A percentile compares a stretch with the other conserved stretches of the same genome.
phyloP scores from a whole-genome alignment of 106 monocot species.

The Gastrodia elata region DNA sequence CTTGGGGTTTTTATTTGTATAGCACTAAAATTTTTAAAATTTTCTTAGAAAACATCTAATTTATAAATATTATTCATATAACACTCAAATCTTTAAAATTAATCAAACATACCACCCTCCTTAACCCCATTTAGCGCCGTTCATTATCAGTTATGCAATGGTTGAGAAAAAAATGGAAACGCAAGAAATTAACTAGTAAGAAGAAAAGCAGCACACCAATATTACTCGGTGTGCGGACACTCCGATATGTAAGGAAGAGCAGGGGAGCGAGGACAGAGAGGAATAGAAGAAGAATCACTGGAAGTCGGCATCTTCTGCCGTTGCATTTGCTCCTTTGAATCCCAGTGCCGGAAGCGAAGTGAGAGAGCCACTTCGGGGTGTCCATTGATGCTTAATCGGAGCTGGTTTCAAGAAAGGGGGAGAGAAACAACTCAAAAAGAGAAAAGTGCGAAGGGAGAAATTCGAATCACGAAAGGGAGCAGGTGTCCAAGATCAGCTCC shows the following conservation, averaged over 20 bases:
- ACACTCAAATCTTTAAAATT: too few relatives aligned
- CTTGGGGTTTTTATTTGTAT: too few relatives aligned
- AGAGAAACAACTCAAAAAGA: neutral
- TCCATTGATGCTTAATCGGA: conserved; percentile 14
- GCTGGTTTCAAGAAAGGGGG: neutral
- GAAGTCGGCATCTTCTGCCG: conserved; percentile 14
- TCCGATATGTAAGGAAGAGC: conserved; percentile 22
- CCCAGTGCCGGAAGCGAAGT: conserved; percentile 7
- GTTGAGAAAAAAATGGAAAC: too few relatives aligned
- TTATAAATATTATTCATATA: too few relatives aligned
- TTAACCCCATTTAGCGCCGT: too few relatives aligned
- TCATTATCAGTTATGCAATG: too few relatives aligned
- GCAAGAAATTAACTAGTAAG: neutral
- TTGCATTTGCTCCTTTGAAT: neutral
- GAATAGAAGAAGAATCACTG: conserved; percentile 32
- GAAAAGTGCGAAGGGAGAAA: too few relatives aligned
- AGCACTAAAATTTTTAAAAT: too few relatives aligned
- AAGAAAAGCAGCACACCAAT: conserved; percentile 17
- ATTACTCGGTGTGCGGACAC: conserved; percentile 5
- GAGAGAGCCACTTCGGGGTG: conserved; percentile 21
- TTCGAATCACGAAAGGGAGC: neutral
- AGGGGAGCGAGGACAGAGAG: conserved; percentile 31
- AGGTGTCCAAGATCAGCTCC: neutral
- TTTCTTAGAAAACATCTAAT: too few relatives aligned
- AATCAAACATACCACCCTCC: too few relatives aligned